Evolutionary conservation across 2,329 filamentous ascomycete species (phyloP).

Genomic region (Alternaria sp.): DNA sequence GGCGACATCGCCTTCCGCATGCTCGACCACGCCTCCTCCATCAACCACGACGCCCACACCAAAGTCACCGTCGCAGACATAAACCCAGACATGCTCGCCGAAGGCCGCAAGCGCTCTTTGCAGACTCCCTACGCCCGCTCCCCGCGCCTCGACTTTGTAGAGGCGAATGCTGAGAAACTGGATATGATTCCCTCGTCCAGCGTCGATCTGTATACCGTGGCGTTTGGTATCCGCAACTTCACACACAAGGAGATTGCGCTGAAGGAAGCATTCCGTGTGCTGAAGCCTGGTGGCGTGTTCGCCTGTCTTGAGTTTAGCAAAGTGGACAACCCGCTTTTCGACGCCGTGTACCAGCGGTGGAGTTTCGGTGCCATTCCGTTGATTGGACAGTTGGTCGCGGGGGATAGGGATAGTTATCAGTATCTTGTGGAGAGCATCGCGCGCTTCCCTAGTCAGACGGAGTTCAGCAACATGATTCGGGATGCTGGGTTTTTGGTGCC

Average conservation of each 20-base stretch:
- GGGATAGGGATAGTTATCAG: constrained; percentile 95
- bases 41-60: constrained; percentile 81
- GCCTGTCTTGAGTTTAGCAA: constrained; percentile 96
- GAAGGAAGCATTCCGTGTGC: constrained; percentile 81
- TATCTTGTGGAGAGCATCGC: constrained; percentile 99
- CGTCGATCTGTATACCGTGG: constrained; percentile 96
- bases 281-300: constrained; percentile 95
- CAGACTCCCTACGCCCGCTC: constrained; percentile 66
- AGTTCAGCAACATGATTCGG: constrained; percentile 83
- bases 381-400: constrained; percentile 93
- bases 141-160: constrained; percentile 73
- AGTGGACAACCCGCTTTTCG: constrained; percentile 78
- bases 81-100: constrained; percentile 91
- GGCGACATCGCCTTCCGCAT: constrained; percentile 98
- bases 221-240: constrained; percentile 97
- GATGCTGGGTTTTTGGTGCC: constrained; percentile 86
- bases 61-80: constrained; percentile 94
- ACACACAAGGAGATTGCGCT: constrained; percentile 87
- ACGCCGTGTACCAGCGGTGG: constrained; percentile 92
- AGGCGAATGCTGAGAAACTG: constrained; percentile 88
- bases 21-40: constrained; percentile 82
- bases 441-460: constrained; percentile 83
- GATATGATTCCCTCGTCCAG: constrained; percentile 69
- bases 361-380: constrained; percentile 93
- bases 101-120: constrained; percentile 81